phyloP scores from a whole-genome alignment of 768 basidiomycete genomes.

The Agaricus subrufescens region DNA sequence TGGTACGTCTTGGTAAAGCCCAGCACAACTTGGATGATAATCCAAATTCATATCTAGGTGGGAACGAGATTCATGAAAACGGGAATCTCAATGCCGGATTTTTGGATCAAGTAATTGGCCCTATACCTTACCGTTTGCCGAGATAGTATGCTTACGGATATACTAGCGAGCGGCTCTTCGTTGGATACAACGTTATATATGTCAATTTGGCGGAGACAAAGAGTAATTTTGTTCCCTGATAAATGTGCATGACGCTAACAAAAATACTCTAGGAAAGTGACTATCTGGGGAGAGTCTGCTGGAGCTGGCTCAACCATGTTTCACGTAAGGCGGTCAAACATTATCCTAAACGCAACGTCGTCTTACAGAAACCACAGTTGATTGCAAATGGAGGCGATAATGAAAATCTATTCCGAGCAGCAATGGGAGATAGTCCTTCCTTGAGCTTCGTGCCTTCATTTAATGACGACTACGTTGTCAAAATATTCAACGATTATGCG shows the following conservation, averaged over 20 bases:
- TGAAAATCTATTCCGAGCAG: slow-evolving; percentile 33
- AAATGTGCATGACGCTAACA: neutral
- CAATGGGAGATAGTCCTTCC: slow-evolving; percentile 41
- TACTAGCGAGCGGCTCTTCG: slow-evolving; percentile 28
- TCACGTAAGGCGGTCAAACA: slow-evolving; percentile 20
- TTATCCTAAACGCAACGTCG: neutral
- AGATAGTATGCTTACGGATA: neutral
- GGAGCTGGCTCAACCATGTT: slow-evolving; percentile 39
- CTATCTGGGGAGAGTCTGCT: slow-evolving; percentile 39
- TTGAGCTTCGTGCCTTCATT: slow-evolving; percentile 30
- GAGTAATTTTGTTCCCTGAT: slow-evolving; percentile 15
- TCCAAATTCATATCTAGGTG: slow-evolving; percentile 19
- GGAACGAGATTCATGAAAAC: slow-evolving; percentile 24
- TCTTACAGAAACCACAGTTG: slow-evolving; percentile 20
- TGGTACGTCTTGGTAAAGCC: slow-evolving; percentile 17
- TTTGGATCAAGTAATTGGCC: slow-evolving; percentile 29
- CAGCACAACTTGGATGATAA: neutral
- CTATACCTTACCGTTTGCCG: slow-evolving; percentile 1
- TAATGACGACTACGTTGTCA: slow-evolving; percentile 28
- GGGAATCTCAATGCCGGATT: slow-evolving; percentile 34
- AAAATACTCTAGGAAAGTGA: slow-evolving; percentile 25
- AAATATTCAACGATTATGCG: slow-evolving; percentile 30
- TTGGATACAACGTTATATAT: slow-evolving; percentile 35
- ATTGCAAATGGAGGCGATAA: slow-evolving; percentile 33
- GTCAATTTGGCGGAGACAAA: slow-evolving; percentile 31